Conservation (phyloP, 169 alveolate species). For the Cryptosporidium canis region DNA sequence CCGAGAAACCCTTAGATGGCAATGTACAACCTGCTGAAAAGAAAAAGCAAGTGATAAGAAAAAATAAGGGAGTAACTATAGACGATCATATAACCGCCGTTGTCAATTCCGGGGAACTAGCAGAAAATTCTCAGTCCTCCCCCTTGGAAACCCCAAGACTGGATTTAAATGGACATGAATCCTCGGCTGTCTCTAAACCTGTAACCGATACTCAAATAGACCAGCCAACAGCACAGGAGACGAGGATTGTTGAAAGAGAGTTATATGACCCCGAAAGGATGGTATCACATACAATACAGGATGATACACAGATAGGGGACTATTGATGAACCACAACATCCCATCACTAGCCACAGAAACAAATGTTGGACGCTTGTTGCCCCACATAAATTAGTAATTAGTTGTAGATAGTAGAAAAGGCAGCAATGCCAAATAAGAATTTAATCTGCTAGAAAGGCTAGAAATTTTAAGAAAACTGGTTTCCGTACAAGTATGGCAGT, state of each 20-base stretch:
- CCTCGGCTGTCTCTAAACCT: not conserved
- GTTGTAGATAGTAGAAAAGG: not conserved
- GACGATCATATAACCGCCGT: not conserved
- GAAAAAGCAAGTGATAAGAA: not conserved
- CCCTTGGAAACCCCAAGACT: not conserved
- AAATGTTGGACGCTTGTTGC: too few relatives aligned
- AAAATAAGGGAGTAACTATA: not conserved
- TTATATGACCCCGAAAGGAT: not conserved
- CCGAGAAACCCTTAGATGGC: too few relatives aligned
- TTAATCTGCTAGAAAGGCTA: not conserved
- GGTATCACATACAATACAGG: conserved; percentile 3
- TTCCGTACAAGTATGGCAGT: not conserved
- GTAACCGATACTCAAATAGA: not conserved
- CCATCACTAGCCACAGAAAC: too few relatives aligned
- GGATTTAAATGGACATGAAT: not conserved
- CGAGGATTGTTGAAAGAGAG: not conserved
- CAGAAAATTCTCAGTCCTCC: not conserved
- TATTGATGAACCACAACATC: not conserved
- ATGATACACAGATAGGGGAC: not conserved
- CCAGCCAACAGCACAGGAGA: not conserved
- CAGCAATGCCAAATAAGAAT: not conserved
- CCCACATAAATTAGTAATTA: too few relatives aligned
- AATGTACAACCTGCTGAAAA: not conserved
- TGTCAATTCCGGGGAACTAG: not conserved
- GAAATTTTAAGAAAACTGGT: not conserved